Conservation (phyloP, 306 rosid species). For the Ammopiptanthus mongolicus region DNA sequence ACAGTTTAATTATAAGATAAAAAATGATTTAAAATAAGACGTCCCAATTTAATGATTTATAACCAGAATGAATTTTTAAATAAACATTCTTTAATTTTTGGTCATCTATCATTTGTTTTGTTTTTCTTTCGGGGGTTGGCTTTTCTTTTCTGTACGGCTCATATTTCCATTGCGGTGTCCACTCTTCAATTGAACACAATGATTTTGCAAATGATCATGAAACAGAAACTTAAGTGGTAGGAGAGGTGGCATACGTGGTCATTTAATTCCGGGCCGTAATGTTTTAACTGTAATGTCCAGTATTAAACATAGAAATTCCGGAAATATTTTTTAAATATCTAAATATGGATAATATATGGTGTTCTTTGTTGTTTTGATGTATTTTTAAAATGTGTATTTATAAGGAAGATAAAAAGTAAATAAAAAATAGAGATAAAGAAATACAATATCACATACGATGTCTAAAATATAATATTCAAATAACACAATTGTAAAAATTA, state of each 20-base stretch:
- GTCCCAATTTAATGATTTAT: neutral
- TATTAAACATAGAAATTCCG: too few species aligned
- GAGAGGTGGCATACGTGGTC: conserved; percentile 22
- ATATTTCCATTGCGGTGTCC: conserved; percentile 5
- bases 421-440: too few species aligned
- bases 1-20: neutral
- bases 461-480: too few species aligned
- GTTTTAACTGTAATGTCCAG: conserved; percentile 12
- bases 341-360: too few species aligned
- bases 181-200: conserved; percentile 1
- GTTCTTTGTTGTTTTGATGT: too few species aligned
- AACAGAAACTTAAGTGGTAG: neutral
- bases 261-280: conserved; percentile 36
- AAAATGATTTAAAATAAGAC: too few species aligned
- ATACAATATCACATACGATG: too few species aligned
- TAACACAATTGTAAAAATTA: too few species aligned
- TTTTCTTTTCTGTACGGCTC: conserved; percentile 20
- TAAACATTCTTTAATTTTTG: neutral
- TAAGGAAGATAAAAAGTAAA: too few species aligned
- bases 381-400: too few species aligned
- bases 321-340: too few species aligned
- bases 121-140: neutral
- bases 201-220: neutral
- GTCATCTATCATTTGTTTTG: neutral
- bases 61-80: neutral